Conservation (phyloP, 1,139 yeast species). For the Ogataea hybrid region DNA sequence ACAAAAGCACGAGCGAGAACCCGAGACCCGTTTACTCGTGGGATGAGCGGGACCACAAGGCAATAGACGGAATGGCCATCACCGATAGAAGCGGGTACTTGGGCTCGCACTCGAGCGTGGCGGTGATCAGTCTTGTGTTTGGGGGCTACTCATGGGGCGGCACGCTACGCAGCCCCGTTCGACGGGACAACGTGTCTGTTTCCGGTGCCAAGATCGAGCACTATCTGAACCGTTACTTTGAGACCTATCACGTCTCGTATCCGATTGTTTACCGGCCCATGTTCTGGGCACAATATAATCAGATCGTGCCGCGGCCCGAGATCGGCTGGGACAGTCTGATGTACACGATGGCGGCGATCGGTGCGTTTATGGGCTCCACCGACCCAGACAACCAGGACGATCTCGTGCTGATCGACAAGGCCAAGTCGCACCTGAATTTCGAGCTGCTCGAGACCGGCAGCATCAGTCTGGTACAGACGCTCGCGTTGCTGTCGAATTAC, state of each 20-base stretch:
- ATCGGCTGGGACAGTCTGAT: slow-evolving; percentile 18
- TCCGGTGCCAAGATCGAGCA: slow-evolving; percentile 23
- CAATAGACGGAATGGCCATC: slow-evolving; percentile 17
- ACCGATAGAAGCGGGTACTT: slow-evolving; percentile 15
- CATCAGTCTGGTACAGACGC: slow-evolving; percentile 14
- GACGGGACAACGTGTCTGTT: not conserved
- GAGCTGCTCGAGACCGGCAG: slow-evolving; percentile 16
- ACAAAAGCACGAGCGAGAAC: too few species aligned
- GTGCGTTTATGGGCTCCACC: too few species aligned
- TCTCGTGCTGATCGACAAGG: too few species aligned
- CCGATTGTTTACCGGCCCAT: slow-evolving; percentile 17
- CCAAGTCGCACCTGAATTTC: slow-evolving; percentile 10
- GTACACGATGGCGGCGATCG: too few species aligned
- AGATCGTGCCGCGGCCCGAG: slow-evolving; percentile 13
- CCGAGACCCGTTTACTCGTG: too few species aligned
- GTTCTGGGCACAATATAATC: slow-evolving; percentile 19
- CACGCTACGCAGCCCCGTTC: slow-evolving; percentile 5
- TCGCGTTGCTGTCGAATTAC: slow-evolving; percentile 16
- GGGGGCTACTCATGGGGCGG: slow-evolving; percentile 24
- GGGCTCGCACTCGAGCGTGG: slow-evolving; percentile 15
- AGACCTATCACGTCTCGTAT: slow-evolving; percentile 16
- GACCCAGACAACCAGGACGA: too few species aligned
- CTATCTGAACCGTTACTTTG: slow-evolving; percentile 13
- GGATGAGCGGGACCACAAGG: slow-evolving; percentile 9
- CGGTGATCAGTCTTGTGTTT: slow-evolving; percentile 31